phyloP scores from a whole-genome alignment of 164 flowering plant genomes.

The Pachysandra terminalis region DNA sequence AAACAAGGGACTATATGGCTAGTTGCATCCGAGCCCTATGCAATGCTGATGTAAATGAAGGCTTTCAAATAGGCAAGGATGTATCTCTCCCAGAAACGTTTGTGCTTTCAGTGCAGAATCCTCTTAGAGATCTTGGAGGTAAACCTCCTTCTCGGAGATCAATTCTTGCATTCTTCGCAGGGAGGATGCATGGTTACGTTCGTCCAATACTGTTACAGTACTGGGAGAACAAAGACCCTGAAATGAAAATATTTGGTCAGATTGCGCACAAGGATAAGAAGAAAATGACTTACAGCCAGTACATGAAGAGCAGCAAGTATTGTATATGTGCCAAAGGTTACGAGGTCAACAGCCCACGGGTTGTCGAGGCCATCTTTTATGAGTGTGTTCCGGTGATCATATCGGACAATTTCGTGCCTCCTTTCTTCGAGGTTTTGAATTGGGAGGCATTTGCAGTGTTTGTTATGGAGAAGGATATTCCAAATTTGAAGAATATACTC shows the following conservation, averaged over 20 bases:
- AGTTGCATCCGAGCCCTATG: constrained; percentile 32
- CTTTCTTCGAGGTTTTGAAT: constrained; percentile 31
- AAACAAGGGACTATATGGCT: constrained; percentile 23
- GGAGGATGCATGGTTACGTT: constrained; percentile 34
- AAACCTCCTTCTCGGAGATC: constrained; percentile 23
- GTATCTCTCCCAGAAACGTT: constrained; percentile 38
- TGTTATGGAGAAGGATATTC: constrained; percentile 35
- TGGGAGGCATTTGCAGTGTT: constrained; percentile 34
- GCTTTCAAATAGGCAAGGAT: constrained; percentile 34
- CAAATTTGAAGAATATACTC: constrained; percentile 31
- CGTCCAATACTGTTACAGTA: constrained; percentile 30
- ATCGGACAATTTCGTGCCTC: constrained; percentile 41
- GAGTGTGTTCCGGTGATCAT: constrained; percentile 43
- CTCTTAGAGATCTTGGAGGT: constrained; percentile 28
- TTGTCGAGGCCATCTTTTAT: constrained; percentile 36
- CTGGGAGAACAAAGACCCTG: constrained; percentile 37
- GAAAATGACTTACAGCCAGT: constrained; percentile 20
- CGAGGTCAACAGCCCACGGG: constrained; percentile 42
- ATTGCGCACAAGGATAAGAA: constrained; percentile 8
- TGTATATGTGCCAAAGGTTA: constrained; percentile 41
- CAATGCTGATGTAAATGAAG: constrained; percentile 36
- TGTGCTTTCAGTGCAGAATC: constrained; percentile 15
- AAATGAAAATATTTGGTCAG: constrained; percentile 25
- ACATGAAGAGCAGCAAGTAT: constrained; percentile 36
- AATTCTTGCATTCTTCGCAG: constrained; percentile 43